Conservation (phyloP, 495 filamentous ascomycete genomes). For the Neurospora pannonica region DNA sequence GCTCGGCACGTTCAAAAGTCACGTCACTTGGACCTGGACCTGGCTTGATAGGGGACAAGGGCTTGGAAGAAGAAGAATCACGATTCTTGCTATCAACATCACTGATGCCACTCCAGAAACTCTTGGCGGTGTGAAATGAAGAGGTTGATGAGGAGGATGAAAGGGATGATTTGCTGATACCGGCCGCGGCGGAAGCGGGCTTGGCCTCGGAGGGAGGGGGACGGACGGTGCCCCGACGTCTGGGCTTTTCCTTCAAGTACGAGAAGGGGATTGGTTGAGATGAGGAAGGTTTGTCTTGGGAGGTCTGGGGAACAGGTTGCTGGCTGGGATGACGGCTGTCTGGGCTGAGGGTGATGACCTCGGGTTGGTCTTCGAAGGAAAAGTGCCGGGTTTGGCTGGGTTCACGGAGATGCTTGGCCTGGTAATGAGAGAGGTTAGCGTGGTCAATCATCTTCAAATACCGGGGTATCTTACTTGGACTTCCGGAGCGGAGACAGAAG, state of each 20-base stretch:
- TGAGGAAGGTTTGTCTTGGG: not conserved
- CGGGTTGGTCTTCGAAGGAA: not conserved
- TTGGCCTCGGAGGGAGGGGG: not conserved
- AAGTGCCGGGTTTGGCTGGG: not conserved
- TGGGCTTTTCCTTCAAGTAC: not conserved
- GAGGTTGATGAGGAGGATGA: not conserved
- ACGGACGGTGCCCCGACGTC: not conserved
- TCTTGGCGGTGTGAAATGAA: not conserved
- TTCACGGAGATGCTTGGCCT: not conserved
- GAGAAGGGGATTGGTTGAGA: not conserved
- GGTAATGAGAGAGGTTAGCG: not conserved
- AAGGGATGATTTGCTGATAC: not conserved
- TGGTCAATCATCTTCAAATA: not conserved
- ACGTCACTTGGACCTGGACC: not conserved
- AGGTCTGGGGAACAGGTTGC: too few species aligned
- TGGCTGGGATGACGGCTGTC: not conserved
- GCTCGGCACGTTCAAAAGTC: not conserved
- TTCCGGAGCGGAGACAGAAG: not conserved
- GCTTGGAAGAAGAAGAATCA: not conserved
- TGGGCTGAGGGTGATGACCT: not conserved
- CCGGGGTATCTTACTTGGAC: not conserved
- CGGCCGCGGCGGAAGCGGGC: not conserved
- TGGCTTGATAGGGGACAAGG: not conserved
- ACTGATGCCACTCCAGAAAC: not conserved
- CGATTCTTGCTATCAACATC: not conserved